Evolutionary conservation across 1,139 yeast genomes (phyloP).

Genomic region (Lodderomyces margitis): DNA sequence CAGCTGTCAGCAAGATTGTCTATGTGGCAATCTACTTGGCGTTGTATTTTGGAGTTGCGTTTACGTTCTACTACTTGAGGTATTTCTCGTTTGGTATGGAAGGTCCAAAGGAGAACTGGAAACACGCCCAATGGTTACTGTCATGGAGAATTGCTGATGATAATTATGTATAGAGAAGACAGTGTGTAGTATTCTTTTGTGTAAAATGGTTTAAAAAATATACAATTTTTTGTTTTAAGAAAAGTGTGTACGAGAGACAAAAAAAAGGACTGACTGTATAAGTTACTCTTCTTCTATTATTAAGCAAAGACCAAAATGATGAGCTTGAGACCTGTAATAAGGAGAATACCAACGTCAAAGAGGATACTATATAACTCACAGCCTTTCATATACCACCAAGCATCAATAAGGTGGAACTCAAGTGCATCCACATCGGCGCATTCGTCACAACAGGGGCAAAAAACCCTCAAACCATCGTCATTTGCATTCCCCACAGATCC

Average conservation of each 20-base stretch:
- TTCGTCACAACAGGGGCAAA: slow-evolving; percentile 11
- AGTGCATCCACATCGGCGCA: slow-evolving; percentile 2
- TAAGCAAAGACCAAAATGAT: slow-evolving; percentile 2
- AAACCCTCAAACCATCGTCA: slow-evolving; percentile 25
- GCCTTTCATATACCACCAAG: not conserved
- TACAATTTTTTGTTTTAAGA: too few species aligned
- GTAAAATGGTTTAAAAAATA: too few species aligned
- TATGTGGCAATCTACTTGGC: slow-evolving; percentile 36
- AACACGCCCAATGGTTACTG: slow-evolving; percentile 69
- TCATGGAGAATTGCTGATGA: slow-evolving; percentile 64
- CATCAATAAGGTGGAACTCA: slow-evolving; percentile 6
- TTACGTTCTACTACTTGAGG: slow-evolving; percentile 69
- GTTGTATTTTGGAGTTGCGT: slow-evolving; percentile 15
- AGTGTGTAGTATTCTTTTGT: too few species aligned
- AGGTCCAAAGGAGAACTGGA: slow-evolving; percentile 69
- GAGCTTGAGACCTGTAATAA: not conserved
- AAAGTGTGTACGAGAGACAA: not conserved
- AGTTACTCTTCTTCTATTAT: not conserved
- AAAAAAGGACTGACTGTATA: not conserved
- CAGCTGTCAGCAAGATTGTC: slow-evolving; percentile 22
- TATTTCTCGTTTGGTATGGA: slow-evolving; percentile 89
- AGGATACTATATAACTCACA: not conserved
- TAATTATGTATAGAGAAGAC: slow-evolving; percentile 14
- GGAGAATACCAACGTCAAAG: not conserved
- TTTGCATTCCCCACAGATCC: slow-evolving; percentile 25